Percentiles rank a stretch among this genome's conserved stretches.
phyloP scores from a whole-genome alignment of 1,284 basidiomycete species.

The Leccinum fuscescens region DNA sequence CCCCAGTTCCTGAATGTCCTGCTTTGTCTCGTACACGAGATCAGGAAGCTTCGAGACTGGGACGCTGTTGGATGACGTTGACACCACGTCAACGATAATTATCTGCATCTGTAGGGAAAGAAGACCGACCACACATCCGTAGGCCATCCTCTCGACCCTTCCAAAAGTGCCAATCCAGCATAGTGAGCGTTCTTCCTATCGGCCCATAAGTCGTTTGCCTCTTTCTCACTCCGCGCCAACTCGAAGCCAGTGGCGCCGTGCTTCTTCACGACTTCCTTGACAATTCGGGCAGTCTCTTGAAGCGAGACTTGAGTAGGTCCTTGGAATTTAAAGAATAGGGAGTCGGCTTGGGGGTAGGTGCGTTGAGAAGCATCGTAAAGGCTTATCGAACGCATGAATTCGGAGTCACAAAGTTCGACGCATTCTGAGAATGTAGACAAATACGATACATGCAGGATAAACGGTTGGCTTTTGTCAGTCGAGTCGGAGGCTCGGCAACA shows the following conservation, averaged over 20 bases:
- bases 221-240: conserved; percentile 64
- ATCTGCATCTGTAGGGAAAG: not conserved
- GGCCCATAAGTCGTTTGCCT: conserved; percentile 79
- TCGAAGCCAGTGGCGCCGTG: conserved; percentile 72
- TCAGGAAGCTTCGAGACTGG: conserved; percentile 78
- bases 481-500: not conserved
- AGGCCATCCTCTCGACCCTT: conserved; percentile 66
- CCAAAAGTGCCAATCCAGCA: conserved; percentile 64
- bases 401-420: conserved; percentile 73
- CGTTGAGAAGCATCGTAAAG: conserved; percentile 54
- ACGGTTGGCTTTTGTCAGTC: not conserved
- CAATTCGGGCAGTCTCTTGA: conserved; percentile 60
- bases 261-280: conserved; percentile 55
- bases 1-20: conserved; percentile 62
- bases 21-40: conserved; percentile 73
- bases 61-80: conserved; percentile 46
- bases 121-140: conserved; percentile 81
- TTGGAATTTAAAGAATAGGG: conserved; percentile 88
- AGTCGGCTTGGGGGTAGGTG: conserved; percentile 69
- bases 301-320: conserved; percentile 63
- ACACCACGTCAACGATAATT: not conserved
- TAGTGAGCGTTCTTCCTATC: conserved; percentile 85
- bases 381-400: conserved; percentile 73
- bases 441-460: not conserved
- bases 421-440: conserved; percentile 49